phyloP scores from a whole-genome alignment of 768 basidiomycete species.

The Crucibulum laeve region DNA sequence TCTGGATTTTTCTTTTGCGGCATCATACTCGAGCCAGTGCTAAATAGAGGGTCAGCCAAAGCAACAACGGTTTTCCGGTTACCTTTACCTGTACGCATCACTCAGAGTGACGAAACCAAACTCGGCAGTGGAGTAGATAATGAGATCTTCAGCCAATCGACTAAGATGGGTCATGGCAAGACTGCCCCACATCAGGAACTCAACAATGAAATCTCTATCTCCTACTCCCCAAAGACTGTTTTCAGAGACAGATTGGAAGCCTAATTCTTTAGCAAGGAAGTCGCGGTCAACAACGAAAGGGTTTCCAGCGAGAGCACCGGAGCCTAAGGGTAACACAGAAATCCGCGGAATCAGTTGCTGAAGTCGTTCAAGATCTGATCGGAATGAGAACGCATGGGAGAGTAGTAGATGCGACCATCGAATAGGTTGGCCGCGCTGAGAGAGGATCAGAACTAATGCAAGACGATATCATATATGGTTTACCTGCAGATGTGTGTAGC shows the following conservation, averaged over 20 bases:
- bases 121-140: conserved; percentile 95
- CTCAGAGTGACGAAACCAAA: conserved; percentile 96
- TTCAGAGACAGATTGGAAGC: conserved; percentile 84
- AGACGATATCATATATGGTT: conserved; percentile 6
- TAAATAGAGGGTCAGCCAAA: conserved; percentile 23
- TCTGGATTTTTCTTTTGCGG: conserved; percentile 99
- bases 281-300: conserved; percentile 93
- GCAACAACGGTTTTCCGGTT: not conserved
- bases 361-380: conserved; percentile 83
- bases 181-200: conserved; percentile 96
- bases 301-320: conserved; percentile 94
- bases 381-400: conserved; percentile 92
- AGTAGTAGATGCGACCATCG: conserved; percentile 97
- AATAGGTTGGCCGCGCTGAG: conserved; percentile 93
- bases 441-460: not conserved
- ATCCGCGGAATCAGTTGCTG: conserved; percentile 83
- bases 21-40: conserved; percentile 99
- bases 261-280: conserved; percentile 86
- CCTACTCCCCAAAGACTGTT: conserved; percentile 97
- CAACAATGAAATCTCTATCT: conserved; percentile 95
- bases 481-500: conserved; percentile 97
- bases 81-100: conserved; percentile 88
- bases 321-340: conserved; percentile 90
- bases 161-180: conserved; percentile 92
- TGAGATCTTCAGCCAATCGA: conserved; percentile 92